Conservation (phyloP, 768 basidiomycete genomes). For the Coprinellus micaceus region DNA sequence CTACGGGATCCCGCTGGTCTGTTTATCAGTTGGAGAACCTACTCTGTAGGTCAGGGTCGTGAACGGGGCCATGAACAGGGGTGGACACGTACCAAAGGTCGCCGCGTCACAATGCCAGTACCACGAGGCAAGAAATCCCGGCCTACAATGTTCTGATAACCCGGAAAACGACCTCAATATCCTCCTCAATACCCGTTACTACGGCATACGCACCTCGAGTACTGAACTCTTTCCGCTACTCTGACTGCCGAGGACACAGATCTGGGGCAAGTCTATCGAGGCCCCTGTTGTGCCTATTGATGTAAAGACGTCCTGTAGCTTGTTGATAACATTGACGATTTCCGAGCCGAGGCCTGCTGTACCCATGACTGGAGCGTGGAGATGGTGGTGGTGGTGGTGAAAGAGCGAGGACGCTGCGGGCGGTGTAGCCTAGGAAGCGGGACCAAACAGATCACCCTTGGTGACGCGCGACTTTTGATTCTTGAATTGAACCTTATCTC, state of each 20-base stretch:
- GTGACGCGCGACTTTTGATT: background rate
- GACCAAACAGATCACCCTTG: slow-evolving; percentile 10
- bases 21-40: slow-evolving; percentile 95
- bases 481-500: no score
- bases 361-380: slow-evolving; percentile 34
- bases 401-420: slow-evolving; percentile 3
- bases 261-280: slow-evolving; percentile 87
- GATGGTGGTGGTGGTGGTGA: slow-evolving; percentile 14
- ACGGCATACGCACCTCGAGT: slow-evolving; percentile 59
- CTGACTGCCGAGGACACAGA: slow-evolving; percentile 87
- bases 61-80: background rate
- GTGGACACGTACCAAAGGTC: slow-evolving; percentile 71
- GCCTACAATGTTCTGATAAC: slow-evolving; percentile 86
- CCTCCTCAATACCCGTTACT: no score
- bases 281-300: slow-evolving; percentile 76
- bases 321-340: slow-evolving; percentile 80
- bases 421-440: slow-evolving; percentile 9
- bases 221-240: slow-evolving; percentile 94
- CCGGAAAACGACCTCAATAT: background rate
- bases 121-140: slow-evolving; percentile 98
- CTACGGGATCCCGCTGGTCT: slow-evolving; percentile 48
- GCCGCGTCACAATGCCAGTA: slow-evolving; percentile 95
- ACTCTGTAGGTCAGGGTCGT: slow-evolving; percentile 4
- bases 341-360: slow-evolving; percentile 73
- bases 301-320: slow-evolving; percentile 86